Evolutionary conservation across 1,284 basidiomycete species (phyloP).

Genomic region (Puccinia hordei): DNA sequence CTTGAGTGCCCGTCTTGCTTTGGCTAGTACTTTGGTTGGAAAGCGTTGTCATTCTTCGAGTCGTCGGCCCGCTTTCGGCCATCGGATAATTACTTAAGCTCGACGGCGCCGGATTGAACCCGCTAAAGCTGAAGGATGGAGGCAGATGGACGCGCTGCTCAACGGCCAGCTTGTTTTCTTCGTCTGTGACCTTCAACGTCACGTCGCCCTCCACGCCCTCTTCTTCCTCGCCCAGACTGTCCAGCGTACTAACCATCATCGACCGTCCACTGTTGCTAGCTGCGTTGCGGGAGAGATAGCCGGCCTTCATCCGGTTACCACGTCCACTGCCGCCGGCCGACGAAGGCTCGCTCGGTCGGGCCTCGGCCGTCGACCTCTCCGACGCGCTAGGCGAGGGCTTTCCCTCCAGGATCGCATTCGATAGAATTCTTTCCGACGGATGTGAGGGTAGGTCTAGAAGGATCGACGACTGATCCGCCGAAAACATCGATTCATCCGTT

Average conservation of each 20-base stretch:
- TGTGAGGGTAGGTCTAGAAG: background rate
- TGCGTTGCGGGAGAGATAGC: slow-evolving; percentile 26
- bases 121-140: background rate
- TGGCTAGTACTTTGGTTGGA: background rate
- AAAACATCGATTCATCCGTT: slow-evolving; percentile 29
- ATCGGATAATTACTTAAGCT: background rate
- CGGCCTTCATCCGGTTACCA: slow-evolving; percentile 35
- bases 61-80: background rate
- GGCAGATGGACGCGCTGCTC: background rate
- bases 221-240: slow-evolving; percentile 46
- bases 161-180: background rate
- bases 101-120: slow-evolving; percentile 7
- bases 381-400: background rate
- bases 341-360: slow-evolving; percentile 1
- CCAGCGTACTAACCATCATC: slow-evolving; percentile 26
- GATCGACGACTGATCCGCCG: slow-evolving; percentile 21
- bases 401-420: slow-evolving; percentile 2
- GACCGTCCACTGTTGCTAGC: background rate
- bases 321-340: background rate
- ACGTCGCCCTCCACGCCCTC: slow-evolving; percentile 26
- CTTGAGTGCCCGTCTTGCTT: too few species aligned
- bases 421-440: slow-evolving; percentile 8
- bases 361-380: background rate
- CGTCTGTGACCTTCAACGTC: background rate
- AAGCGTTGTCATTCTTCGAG: background rate